Evolutionary conservation across 306 rosid genomes (phyloP), one percentile per base, ranked within the genome.

Genomic region (Geum urbanum): DNA sequence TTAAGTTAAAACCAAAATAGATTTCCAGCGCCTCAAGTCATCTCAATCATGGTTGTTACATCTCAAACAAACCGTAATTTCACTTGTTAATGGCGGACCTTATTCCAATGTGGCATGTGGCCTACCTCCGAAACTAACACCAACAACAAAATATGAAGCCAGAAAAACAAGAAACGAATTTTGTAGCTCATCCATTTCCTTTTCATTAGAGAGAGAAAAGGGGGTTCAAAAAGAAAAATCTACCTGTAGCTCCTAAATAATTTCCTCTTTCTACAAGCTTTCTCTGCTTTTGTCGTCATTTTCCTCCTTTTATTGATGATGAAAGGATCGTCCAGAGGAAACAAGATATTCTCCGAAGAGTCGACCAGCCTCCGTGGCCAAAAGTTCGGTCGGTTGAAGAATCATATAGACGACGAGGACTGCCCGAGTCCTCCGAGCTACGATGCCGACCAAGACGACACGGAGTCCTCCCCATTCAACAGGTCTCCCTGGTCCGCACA

Each of bases 401-500:
- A 65, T 19, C 19, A 6, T 16, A 50, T 45, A 8, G 74, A 56
- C 39, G 9, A 63, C 0, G 74, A 84, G 11, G 80, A 73, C n/a
- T 52, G 71, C 7, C 35, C 8, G 39, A 62, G 71, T 52, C 57
- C 74, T 2, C 52, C 32, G 0, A 44, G 15, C 48, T 13, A 57
- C 67, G 37, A 18, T 32, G 50, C 77, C 6, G 79, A 76, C 39
- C 63, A 22, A 9, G 84, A 75, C 35, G 69, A 71, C 20, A 20
- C 67, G 2, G 40, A 80, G 6, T 19, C 71, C 13, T 87, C 96
- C 8, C 95, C 96, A 6, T 68, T 82, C 53, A 19, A 87, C 9
- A 87, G 79, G 50, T 92, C 98, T 9, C 98, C 96, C 1, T 92
- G 97, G 97, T 86, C 98, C n/a, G 6, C 83, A 44, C 89, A 86